phyloP scores from a whole-genome alignment of 345 rosid genomes.

The Rubroshorea leprosula region DNA sequence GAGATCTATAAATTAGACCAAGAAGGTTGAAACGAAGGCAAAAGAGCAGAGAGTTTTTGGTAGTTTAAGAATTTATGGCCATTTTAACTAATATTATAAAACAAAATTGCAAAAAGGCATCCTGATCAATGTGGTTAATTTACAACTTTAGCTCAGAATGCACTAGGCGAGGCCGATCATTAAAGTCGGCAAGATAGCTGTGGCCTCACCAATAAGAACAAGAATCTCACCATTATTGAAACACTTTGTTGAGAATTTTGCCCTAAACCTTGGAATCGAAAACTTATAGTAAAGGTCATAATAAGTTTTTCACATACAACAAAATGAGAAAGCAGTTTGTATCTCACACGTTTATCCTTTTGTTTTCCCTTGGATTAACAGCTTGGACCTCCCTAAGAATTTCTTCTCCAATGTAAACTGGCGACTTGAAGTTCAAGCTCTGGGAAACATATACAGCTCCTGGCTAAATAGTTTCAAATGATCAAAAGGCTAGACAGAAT shows the following conservation, averaged over 20 bases:
- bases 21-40: neutral
- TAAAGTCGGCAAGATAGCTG: constrained; percentile 49
- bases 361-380: constrained; percentile 43
- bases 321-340: neutral
- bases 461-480: constrained; percentile 36
- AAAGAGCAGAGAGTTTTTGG: neutral
- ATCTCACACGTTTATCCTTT: constrained; percentile 58
- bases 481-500: neutral
- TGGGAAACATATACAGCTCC: constrained; percentile 86
- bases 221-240: constrained; percentile 47
- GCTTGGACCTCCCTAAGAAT: constrained; percentile 53
- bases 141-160: neutral
- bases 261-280: constrained; percentile 31
- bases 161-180: constrained; percentile 21
- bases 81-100: too few species aligned
- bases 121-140: neutral
- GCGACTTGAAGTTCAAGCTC: constrained; percentile 66
- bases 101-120: too few species aligned
- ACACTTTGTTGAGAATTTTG: constrained; percentile 73
- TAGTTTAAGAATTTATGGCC: too few species aligned
- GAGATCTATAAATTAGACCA: neutral
- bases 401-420: constrained; percentile 69
- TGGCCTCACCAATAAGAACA: constrained; percentile 73
- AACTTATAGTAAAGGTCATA: neutral
- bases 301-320: neutral